Conservation (phyloP, 805 yeast species). For the Zygotorulaspora danielsina region DNA sequence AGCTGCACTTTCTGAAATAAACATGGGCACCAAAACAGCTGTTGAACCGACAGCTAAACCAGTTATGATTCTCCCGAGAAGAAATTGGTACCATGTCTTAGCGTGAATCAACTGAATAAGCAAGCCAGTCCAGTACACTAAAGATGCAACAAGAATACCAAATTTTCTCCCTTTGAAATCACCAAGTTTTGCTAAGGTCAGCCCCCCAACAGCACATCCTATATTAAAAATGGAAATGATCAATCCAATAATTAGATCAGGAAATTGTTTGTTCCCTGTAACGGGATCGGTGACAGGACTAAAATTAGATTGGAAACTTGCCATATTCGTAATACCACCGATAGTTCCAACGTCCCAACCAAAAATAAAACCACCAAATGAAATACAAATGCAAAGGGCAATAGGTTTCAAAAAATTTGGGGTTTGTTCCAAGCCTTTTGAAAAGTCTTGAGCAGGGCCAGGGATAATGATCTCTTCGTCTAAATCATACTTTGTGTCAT, state of each 20-base stretch:
- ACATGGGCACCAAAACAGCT: slow-evolving; percentile 70
- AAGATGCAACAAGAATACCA: slow-evolving; percentile 52
- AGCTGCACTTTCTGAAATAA: slow-evolving; percentile 65
- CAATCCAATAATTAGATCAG: slow-evolving; percentile 45
- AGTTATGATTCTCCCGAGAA: slow-evolving; percentile 60
- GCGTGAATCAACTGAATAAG: slow-evolving; percentile 53
- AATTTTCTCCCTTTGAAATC: slow-evolving; percentile 58
- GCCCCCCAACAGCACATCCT: slow-evolving; percentile 69
- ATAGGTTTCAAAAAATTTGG: slow-evolving; percentile 11
- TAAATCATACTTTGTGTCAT: no score
- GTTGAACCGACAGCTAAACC: slow-evolving; percentile 74
- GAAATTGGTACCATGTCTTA: slow-evolving; percentile 55
- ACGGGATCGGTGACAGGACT: slow-evolving; percentile 39
- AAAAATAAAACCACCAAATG: slow-evolving; percentile 68
- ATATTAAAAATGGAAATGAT: slow-evolving; percentile 56
- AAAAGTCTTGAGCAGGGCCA: no score
- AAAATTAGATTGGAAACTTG: slow-evolving; percentile 49
- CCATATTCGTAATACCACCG: slow-evolving; percentile 64
- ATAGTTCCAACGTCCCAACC: slow-evolving; percentile 78
- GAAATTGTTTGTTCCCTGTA: slow-evolving; percentile 33
- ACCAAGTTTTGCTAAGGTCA: slow-evolving; percentile 53
- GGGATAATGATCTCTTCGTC: no score
- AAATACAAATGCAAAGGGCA: slow-evolving; percentile 49
- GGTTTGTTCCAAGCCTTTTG: not conserved
- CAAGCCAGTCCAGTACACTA: slow-evolving; percentile 56